Evolutionary conservation across 352 stramenopile species (phyloP), one percentile per base, ranked within the genome.

Genomic region (Peronospora destructor): DNA sequence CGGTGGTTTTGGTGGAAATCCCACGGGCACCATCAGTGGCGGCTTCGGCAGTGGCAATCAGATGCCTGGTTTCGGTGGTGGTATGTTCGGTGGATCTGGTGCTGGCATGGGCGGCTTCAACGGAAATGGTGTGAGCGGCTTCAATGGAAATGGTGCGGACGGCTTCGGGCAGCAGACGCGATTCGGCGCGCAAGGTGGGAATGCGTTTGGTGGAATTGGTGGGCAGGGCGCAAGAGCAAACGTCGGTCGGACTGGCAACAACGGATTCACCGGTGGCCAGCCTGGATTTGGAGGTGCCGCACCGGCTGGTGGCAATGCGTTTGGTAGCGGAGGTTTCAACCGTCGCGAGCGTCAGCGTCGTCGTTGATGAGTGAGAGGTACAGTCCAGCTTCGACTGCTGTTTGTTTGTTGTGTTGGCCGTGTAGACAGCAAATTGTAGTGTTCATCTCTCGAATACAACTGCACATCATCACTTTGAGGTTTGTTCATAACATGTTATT

Each of bases 301-400:
- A 17, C 11, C 10, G 16, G 29, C 17, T 6, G 43, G 43, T 38
- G 40, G 43, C 35, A 59, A 48, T 35, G 28, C 28, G 6, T 41
- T 53, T 36, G 43, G 51, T 19, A 17, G 42, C 33, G 36, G 35
- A 41, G 28, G 49, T 12, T 59, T 59, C n/a, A 59, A 47, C 32
- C 51, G 51, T 25, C 51, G 41, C 19, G 39, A 56, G 39, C 39
- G 38, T 41, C 32, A 29, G 6, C 50, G 50, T 38, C 44, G 52
- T 44, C 52, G 44, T 21, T 50, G 40, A 45, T 12, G 42, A 14
- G 12, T 21, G n/a, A 35, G 16, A 10, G 14, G 17, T 40, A 40
- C 35, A 11, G 26, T 7, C n/a, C 35, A 40, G 16, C 14, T 23
- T 23, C 9, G 14, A 13, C 16, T 39, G 17, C 42, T 39, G 42